These are phyloP conservation scores for Saccharum officinarum DNA, from an alignment of 176 grass and related monocot genomes.

Conservation along the genomic window DNA sequence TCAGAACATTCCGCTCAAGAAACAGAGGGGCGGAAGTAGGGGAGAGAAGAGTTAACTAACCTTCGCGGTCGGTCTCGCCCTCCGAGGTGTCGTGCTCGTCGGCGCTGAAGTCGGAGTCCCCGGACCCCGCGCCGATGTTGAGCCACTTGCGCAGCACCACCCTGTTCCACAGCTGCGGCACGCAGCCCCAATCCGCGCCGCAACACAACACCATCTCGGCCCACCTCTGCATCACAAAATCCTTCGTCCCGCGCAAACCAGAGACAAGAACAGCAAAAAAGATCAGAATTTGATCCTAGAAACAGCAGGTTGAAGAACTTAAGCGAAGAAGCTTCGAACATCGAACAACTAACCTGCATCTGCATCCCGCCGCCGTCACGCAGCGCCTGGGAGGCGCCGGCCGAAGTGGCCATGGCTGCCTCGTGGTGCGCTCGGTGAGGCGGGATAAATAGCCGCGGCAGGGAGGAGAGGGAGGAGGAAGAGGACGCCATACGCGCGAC, in stretches of 20 bases:
- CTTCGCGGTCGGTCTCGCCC: constrained; percentile 57
- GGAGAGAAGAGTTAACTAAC: background rate
- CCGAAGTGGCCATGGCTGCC: constrained; percentile 27
- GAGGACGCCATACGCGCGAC: constrained; percentile 25
- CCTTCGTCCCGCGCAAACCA: constrained; percentile 37
- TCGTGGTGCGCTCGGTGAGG: background rate
- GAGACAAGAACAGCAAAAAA: background rate
- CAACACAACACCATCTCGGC: constrained; percentile 49
- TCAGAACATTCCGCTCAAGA: background rate
- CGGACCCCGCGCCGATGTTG: constrained; percentile 68
- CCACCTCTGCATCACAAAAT: constrained; percentile 44
- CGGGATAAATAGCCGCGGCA: background rate
- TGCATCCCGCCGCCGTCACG: constrained; percentile 9
- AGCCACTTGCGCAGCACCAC: constrained; percentile 90
- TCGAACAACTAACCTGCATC: constrained; percentile 28
- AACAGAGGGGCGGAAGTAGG: background rate
- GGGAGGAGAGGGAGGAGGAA: constrained; percentile 25
- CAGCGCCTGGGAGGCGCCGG: constrained; percentile 2
- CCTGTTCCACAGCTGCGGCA: constrained; percentile 72
- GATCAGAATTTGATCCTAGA: constrained; percentile 13
- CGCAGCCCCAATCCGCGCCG: constrained; percentile 57
- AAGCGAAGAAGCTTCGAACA: background rate
- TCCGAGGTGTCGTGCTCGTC: constrained; percentile 65
- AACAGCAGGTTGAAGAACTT: background rate
- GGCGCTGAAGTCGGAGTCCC: constrained; percentile 80